These are phyloP conservation scores for Petasospora rhodanensis DNA, from an alignment of 1,139 yeast species.

Conservation along the genomic window DNA sequence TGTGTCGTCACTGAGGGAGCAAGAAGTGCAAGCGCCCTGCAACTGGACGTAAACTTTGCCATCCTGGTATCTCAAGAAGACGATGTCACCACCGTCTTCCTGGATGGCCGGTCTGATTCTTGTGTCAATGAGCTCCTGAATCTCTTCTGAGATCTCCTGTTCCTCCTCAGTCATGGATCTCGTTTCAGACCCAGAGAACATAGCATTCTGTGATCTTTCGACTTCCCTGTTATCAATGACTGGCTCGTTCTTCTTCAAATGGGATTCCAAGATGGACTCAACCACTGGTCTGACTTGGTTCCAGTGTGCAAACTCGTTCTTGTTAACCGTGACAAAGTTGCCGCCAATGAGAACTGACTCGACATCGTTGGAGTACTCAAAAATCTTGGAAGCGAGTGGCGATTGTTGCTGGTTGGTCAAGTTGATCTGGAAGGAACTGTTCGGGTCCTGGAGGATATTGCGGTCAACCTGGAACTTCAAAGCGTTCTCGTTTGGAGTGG, in stretches of 20 bases:
- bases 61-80: conserved; percentile 57
- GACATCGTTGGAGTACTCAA: conserved; percentile 61
- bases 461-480: conserved; percentile 52
- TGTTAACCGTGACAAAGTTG: conserved; percentile 82
- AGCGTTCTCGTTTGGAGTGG: conserved; percentile 93
- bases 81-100: conserved; percentile 84
- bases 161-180: conserved; percentile 32
- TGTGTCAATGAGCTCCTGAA: conserved; percentile 88
- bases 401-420: conserved; percentile 60
- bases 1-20: conserved; percentile 72
- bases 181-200: conserved; percentile 19
- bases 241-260: conserved; percentile 69
- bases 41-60: conserved; percentile 67
- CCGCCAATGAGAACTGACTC: conserved; percentile 84
- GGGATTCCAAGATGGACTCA: conserved; percentile 78
- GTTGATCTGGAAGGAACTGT: conserved; percentile 51
- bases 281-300: conserved; percentile 82
- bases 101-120: conserved; percentile 92
- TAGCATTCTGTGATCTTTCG: conserved; percentile 23
- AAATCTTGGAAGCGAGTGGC: conserved; percentile 79
- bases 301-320: conserved; percentile 63
- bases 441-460: conserved; percentile 14
- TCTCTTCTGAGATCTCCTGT: conserved; percentile 68
- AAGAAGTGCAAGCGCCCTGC: conserved; percentile 78
- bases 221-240: conserved; percentile 35